Evolutionary conservation across 2,329 filamentous ascomycete species (phyloP).

Genomic region (Fusarium gaditjirri): DNA sequence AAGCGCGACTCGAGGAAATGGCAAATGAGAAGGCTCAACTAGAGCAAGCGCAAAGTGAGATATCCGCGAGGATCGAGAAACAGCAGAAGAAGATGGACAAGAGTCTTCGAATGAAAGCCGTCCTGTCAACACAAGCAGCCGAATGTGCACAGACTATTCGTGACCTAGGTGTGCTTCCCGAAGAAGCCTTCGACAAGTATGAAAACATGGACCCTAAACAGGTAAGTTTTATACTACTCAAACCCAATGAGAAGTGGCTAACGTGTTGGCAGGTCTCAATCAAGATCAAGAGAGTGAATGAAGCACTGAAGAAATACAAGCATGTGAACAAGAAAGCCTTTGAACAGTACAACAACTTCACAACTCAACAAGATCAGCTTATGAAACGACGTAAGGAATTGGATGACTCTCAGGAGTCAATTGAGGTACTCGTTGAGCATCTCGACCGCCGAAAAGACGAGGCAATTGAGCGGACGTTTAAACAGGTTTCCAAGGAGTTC

Average conservation of each 20-base stretch:
- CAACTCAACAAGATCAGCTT: conserved; percentile 87
- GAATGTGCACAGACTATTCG: conserved; percentile 91
- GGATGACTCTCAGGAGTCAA: conserved; percentile 85
- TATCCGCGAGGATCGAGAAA: conserved; percentile 81
- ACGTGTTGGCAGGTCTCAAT: conserved; percentile 60
- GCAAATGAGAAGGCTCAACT: conserved; percentile 68
- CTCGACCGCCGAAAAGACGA: conserved; percentile 97
- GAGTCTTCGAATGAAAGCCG: conserved; percentile 86
- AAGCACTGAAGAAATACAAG: conserved; percentile 93
- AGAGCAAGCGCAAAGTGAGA: conserved; percentile 78
- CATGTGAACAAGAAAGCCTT: conserved; percentile 99
- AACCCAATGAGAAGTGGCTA: conserved; percentile 1
- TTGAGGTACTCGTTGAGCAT: conserved; percentile 90
- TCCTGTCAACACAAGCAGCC: conserved; percentile 78
- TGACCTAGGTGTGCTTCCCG: conserved; percentile 90
- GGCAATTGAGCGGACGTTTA: conserved; percentile 97
- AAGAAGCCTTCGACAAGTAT: conserved; percentile 94
- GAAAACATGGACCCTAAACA: conserved; percentile 82
- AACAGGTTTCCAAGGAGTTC: conserved; percentile 95
- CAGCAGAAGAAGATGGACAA: conserved; percentile 93
- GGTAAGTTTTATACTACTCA: conserved; percentile 59
- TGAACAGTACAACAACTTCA: conserved; percentile 98
- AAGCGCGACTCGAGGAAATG: conserved; percentile 64
- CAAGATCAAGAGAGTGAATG: conserved; percentile 89
- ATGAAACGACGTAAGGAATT: conserved; percentile 87